A percentile compares a stretch with the other conserved stretches of the same genome.
Conservation (phyloP, 148 eudicot species). For the Talinum fruticosum region DNA sequence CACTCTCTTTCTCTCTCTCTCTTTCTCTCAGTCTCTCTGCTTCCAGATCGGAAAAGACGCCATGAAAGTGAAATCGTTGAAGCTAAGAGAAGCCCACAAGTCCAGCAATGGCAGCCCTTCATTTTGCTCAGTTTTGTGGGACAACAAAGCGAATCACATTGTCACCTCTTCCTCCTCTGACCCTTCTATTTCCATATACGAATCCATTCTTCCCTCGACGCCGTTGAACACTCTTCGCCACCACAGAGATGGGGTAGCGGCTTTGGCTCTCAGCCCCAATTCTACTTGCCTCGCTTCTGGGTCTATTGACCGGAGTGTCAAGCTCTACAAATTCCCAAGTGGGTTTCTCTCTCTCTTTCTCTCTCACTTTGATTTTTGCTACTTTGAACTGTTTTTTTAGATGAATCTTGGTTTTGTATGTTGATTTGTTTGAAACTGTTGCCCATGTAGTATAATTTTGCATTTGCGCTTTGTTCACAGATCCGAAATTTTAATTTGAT, state of each 20-base stretch:
- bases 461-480: neutral
- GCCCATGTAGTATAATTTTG: neutral
- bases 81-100: slow-evolving; percentile 37
- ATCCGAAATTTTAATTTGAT: neutral
- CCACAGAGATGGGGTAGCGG: slow-evolving; percentile 83
- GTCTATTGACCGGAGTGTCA: slow-evolving; percentile 77
- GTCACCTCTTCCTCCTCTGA: slow-evolving; percentile 77
- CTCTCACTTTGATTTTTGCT: neutral
- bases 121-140: slow-evolving; percentile 69
- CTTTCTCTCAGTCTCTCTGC: neutral
- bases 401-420: neutral
- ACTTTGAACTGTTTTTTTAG: neutral
- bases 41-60: neutral
- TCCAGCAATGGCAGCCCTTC: slow-evolving; percentile 33
- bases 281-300: slow-evolving; percentile 96
- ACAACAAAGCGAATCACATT: slow-evolving; percentile 54
- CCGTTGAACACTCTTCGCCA: slow-evolving; percentile 46
- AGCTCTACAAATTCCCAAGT: slow-evolving; percentile 93
- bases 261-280: slow-evolving; percentile 78
- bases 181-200: slow-evolving; percentile 58
- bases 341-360: neutral
- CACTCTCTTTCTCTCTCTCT: neutral
- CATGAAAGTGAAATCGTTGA: slow-evolving; percentile 31
- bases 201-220: slow-evolving; percentile 41
- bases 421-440: neutral